These are phyloP conservation scores for Botrytis medusae DNA, from an alignment of 2,329 filamentous ascomycete species.

Conservation along the genomic window DNA sequence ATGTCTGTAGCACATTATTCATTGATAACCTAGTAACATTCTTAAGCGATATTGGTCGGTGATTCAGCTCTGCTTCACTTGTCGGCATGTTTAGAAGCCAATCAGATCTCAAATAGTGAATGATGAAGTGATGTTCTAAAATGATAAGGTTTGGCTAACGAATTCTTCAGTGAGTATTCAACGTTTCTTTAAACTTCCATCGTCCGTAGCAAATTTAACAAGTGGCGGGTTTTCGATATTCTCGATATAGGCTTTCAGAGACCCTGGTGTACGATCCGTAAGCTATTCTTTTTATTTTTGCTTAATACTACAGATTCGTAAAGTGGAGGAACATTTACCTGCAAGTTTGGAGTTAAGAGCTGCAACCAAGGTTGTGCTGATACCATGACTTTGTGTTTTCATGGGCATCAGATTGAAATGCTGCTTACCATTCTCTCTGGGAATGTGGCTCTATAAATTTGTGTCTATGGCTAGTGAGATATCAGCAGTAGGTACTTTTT, in stretches of 20 bases:
- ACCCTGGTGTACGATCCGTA: not conserved
- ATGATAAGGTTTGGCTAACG: not conserved
- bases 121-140: not conserved
- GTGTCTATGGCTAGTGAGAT: not conserved
- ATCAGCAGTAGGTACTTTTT: not conserved
- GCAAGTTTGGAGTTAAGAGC: not conserved
- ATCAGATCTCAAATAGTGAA: not conserved
- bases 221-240: not conserved
- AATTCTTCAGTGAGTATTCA: not conserved
- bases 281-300: no score
- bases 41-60: not conserved
- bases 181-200: not conserved
- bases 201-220: not conserved
- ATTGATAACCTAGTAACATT: not conserved
- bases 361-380: not conserved
- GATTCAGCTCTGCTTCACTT: not conserved
- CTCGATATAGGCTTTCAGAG: not conserved
- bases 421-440: not conserved
- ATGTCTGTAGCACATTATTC: not conserved
- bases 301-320: not conserved
- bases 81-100: not conserved
- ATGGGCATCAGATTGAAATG: not conserved
- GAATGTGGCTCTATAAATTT: not conserved
- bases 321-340: not conserved
- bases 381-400: not conserved